Evolutionary conservation across 2,329 filamentous ascomycete genomes (phyloP), one percentile per base, ranked within the genome.

Genomic region (Pestalotiopsis sp.): DNA sequence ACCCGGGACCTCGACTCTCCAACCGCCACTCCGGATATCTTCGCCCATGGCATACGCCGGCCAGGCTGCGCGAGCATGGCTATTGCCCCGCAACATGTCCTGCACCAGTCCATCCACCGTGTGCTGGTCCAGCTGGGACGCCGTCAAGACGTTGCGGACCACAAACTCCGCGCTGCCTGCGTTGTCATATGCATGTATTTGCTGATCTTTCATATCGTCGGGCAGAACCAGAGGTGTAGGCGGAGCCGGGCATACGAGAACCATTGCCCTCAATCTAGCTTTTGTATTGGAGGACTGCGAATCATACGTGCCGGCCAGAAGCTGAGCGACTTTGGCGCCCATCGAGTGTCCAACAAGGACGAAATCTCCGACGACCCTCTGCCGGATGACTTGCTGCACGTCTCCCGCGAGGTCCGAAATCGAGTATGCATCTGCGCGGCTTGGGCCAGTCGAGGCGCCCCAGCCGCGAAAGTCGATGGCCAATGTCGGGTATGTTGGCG

Each of bases 341-440:
- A 82, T 82, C 0, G 79, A 81, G 70, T 82, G 78, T 2, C 79
- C 79, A 49, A 81, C 68, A 3, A 81, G 70, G 23, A 81, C 69
- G 49, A 80, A 74, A 1, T 75, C 72, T 5, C 73, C 25, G 25
- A 72, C 25, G 13, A 36, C 36, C 4, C 74, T 59, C 14, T 69
- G 45, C 0, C 68, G 59, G 20, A 81, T 66, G 2, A 78, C 70
- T 3, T 66, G 63, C 14, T 75, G 69, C 7, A 75, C 71, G 14
- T 74, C 72, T 1, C 52, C 23, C 23, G 76, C 73, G 6, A 78
- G 69, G 23, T 69, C 58, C 2, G 56, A n/a, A 62, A 77, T 78
- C 58, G 78, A 77, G 69, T 81, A 80, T 2, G 74, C 72, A 0
- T 38, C 68, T 2, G 70, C 67, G 13, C 71, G 49, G 4, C 69